Conservation (phyloP, 345 rosid genomes). For the Salix koriyanagi region DNA sequence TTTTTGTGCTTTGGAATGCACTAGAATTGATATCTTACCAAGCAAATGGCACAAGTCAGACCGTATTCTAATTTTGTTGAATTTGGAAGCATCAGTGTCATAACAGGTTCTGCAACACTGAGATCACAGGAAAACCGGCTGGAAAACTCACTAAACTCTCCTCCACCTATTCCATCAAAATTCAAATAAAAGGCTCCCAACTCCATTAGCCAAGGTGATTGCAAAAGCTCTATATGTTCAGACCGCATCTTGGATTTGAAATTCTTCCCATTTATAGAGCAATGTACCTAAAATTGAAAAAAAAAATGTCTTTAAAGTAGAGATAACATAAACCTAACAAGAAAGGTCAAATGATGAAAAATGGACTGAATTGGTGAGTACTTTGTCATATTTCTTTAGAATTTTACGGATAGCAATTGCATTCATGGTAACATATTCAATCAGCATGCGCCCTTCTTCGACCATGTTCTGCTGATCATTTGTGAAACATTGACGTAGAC, state of each 20-base stretch:
- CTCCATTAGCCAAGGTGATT: constrained; percentile 93
- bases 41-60: constrained; percentile 79
- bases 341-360: background rate
- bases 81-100: constrained; percentile 58
- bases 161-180: constrained; percentile 44
- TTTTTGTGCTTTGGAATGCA: background rate
- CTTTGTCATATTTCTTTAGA: constrained; percentile 94
- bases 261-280: constrained; percentile 72
- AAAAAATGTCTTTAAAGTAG: background rate
- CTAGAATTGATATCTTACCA: constrained; percentile 40
- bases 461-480: constrained; percentile 50
- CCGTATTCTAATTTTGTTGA: constrained; percentile 65
- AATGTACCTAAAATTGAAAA: constrained; percentile 56
- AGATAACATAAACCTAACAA: constrained; percentile 3
- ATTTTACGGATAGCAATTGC: constrained; percentile 84
- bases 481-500: constrained; percentile 57
- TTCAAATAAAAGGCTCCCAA: constrained; percentile 85
- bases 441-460: constrained; percentile 74
- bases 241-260: constrained; percentile 80
- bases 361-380: constrained; percentile 17
- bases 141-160: constrained; percentile 39
- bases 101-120: constrained; percentile 42
- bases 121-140: constrained; percentile 59
- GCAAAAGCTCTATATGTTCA: constrained; percentile 80
- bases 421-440: constrained; percentile 75